Conservation (phyloP, 495 filamentous ascomycete species). For the Lophiostoma macrostomum region DNA sequence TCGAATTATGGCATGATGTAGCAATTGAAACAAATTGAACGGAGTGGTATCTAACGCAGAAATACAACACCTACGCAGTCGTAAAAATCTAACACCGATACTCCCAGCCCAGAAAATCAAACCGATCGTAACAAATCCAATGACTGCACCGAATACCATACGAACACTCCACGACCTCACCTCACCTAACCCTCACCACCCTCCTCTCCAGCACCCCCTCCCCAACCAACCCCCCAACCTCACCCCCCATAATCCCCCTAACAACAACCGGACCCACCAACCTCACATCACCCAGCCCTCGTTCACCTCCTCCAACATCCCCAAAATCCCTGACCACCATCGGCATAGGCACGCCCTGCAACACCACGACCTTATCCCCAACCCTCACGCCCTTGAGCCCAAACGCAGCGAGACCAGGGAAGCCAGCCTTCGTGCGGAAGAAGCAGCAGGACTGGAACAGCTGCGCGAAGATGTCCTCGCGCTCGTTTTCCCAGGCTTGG, state of each 20-base stretch:
- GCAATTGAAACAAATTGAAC: too few species aligned
- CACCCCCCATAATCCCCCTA: conserved; percentile 3
- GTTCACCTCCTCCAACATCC: not conserved
- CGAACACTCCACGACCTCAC: too few species aligned
- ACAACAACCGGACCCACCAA: conserved; percentile 4
- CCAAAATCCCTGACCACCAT: conserved; percentile 1
- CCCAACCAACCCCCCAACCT: not conserved
- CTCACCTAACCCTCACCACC: conserved; percentile 1
- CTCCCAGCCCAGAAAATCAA: too few species aligned
- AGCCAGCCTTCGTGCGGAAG: conserved; percentile 2
- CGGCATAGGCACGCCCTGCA: conserved; percentile 7
- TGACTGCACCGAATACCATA: too few species aligned
- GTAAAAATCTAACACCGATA: too few species aligned
- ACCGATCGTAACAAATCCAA: too few species aligned
- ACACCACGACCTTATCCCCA: conserved; percentile 1
- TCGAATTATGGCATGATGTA: too few species aligned
- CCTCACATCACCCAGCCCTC: not conserved
- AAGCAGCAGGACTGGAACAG: conserved; percentile 12
- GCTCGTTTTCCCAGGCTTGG: conserved; percentile 12
- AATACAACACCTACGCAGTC: too few species aligned
- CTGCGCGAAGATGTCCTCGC: conserved; percentile 13
- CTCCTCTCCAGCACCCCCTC: conserved; percentile 1
- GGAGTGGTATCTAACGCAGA: too few species aligned
- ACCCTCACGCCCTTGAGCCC: conserved; percentile 3
- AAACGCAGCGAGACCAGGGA: conserved; percentile 5